phyloP scores from a whole-genome alignment of 2,329 filamentous ascomycete genomes.

The Thielaviopsis ethacetica region DNA sequence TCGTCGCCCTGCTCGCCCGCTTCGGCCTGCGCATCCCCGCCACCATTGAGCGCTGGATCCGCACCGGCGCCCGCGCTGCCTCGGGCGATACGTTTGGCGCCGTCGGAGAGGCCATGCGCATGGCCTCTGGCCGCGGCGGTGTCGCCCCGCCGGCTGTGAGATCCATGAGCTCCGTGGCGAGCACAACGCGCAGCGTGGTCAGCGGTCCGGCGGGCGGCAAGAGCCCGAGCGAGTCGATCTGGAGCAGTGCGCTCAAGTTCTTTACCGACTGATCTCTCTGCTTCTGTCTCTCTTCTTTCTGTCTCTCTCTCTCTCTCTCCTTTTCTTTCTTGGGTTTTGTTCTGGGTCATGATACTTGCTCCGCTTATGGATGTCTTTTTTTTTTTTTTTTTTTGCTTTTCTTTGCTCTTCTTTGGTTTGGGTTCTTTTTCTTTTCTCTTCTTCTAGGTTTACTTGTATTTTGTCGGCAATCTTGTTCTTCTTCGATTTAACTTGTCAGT shows the following conservation, averaged over 20 bases:
- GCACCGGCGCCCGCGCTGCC: slow-evolving; percentile 33
- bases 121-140: slow-evolving; percentile 24
- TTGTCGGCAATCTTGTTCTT: neutral
- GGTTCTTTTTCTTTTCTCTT: neutral
- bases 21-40: slow-evolving; percentile 66
- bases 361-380: neutral
- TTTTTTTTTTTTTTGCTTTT: neutral
- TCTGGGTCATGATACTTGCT: neutral
- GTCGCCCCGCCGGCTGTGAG: slow-evolving; percentile 15
- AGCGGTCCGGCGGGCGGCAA: neutral
- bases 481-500: slow-evolving; percentile 4
- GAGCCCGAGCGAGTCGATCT: neutral
- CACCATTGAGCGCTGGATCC: slow-evolving; percentile 41
- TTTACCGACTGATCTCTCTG: slow-evolving; percentile 4
- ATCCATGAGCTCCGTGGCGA: neutral
- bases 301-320: too few relatives aligned
- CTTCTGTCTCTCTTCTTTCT: too few relatives aligned
- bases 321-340: neutral
- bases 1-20: slow-evolving; percentile 59
- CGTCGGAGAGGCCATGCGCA: slow-evolving; percentile 37
- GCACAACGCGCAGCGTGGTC: slow-evolving; percentile 5
- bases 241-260: slow-evolving; percentile 7
- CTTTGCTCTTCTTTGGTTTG: neutral
- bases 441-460: too few relatives aligned
- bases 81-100: slow-evolving; percentile 31